Evolutionary conservation across 129 eudicot species (phyloP).

Genomic region (Saposhnikovia divaricata): DNA sequence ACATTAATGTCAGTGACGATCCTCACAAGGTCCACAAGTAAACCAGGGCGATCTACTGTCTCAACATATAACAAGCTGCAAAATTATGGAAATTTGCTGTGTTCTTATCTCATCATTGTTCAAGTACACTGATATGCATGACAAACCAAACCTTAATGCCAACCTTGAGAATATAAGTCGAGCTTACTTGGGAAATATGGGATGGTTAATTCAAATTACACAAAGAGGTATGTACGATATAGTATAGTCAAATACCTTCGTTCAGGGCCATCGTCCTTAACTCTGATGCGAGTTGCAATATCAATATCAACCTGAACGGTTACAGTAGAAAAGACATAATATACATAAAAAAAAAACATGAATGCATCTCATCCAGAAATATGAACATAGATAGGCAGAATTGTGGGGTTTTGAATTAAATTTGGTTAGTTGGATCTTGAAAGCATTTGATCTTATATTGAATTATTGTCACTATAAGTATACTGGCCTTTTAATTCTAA

Average conservation of each 20-base stretch:
- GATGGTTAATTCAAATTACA: no score
- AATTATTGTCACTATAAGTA: not conserved
- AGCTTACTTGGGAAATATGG: no score
- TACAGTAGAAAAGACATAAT: constrained; percentile 2
- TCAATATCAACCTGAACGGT: constrained; percentile 72
- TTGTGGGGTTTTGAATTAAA: not conserved
- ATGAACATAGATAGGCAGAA: not conserved
- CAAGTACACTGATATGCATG: not conserved
- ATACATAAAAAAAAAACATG: not conserved
- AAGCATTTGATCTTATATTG: not conserved
- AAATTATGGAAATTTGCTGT: constrained; percentile 1
- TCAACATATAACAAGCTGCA: constrained; percentile 83
- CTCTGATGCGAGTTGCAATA: constrained; percentile 60
- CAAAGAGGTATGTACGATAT: not conserved
- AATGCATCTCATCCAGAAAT: not conserved
- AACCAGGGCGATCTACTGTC: constrained; percentile 88
- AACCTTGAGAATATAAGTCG: not conserved
- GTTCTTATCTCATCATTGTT: not conserved
- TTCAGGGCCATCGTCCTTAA: constrained; percentile 66
- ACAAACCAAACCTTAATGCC: not conserved
- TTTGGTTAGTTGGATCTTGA: not conserved
- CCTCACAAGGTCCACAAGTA: constrained; percentile 88
- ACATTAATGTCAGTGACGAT: constrained; percentile 72
- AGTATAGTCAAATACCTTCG: constrained; percentile 47
- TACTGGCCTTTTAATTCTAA: not conserved